These are phyloP conservation scores for Colletotrichum incanum DNA, from an alignment of 2,329 filamentous ascomycete species.

Conservation along the genomic window DNA sequence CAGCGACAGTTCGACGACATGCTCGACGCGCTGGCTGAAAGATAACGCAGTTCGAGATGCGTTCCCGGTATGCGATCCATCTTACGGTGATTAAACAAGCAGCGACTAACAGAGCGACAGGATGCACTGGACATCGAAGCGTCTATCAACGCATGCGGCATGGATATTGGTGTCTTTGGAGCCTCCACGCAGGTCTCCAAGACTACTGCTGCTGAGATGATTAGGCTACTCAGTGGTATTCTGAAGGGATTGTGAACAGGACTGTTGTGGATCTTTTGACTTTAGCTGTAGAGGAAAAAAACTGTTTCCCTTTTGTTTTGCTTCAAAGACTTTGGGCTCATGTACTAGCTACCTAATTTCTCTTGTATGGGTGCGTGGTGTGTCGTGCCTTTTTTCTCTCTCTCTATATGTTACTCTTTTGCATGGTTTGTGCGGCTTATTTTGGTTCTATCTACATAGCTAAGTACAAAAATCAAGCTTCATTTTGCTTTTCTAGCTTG, in stretches of 20 bases:
- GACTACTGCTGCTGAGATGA: slow-evolving; percentile 1
- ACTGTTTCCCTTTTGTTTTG: neutral
- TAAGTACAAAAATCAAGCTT: too few relatives aligned
- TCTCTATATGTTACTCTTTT: too few relatives aligned
- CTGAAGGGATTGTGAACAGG: neutral
- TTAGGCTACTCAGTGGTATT: slow-evolving; percentile 4
- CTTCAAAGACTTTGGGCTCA: neutral
- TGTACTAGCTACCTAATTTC: neutral
- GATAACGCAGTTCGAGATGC: slow-evolving; percentile 49
- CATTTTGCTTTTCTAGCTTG: too few relatives aligned
- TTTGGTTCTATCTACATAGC: neutral
- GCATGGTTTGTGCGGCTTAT: neutral
- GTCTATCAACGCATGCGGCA: slow-evolving; percentile 48
- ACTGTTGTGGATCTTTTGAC: neutral
- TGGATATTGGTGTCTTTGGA: slow-evolving; percentile 61
- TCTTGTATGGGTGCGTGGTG: too few relatives aligned
- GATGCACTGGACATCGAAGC: slow-evolving; percentile 60
- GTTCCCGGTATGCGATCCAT: slow-evolving; percentile 51
- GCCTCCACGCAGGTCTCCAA: slow-evolving; percentile 30
- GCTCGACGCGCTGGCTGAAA: slow-evolving; percentile 41
- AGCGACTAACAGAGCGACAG: slow-evolving; percentile 46
- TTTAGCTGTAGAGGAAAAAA: neutral
- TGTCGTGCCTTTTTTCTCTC: neutral
- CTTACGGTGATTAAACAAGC: neutral
- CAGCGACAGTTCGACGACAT: neutral